Base-by-base conservation (phyloP, 2,329 filamentous ascomycete genomes). In the Fusarium xyrophilum region DNA sequence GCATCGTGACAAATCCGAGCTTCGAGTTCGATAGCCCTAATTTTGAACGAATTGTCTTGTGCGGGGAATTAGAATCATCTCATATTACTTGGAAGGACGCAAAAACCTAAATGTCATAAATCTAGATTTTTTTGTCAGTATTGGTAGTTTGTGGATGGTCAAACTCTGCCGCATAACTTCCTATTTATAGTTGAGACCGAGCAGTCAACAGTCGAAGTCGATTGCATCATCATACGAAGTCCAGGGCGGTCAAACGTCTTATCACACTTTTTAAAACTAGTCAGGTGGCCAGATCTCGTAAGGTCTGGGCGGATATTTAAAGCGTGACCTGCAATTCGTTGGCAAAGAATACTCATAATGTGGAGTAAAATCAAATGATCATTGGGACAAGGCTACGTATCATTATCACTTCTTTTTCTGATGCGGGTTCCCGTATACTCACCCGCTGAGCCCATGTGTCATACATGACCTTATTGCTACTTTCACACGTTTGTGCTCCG, bases 311-410 rank as follows among this genome's bases (percentile, higher is more conserved):
- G 11, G 27, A 21, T 13, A 5, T 9, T 21, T 14, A 21, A 2
- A 46, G 27, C 10, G 21, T 12, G 7, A 7, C 2, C 14, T 21
- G 10, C 7, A 30, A 7, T 9, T 30, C n/a, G 9, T 21, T 13
- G 14, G 10, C 5, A 12, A 30, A 9, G 14, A 21, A 14, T 15
- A 9, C 14, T 12, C 7, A 46, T 13, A 6, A 7, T 5, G 17
- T 17, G 7, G n/a, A 17, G 5, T 10, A 17, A 8, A 46, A 12
- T 10, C 3, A 6, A 21, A 21, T 17, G 14, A 46, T 9, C 1
- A 5, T 17, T 21, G 12, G 2, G 2, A 21, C 9, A 3, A 17
- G 6, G 7, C 2, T 21, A 9, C 7, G 2, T 21, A 1, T 3
- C 9, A 1, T 17, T 1, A 2, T 17, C 10, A 5, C 11, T 30